Evolutionary conservation across 345 rosid genomes (phyloP), one percentile per base, ranked within the genome.

Genomic region (Citrus cavaleriei): DNA sequence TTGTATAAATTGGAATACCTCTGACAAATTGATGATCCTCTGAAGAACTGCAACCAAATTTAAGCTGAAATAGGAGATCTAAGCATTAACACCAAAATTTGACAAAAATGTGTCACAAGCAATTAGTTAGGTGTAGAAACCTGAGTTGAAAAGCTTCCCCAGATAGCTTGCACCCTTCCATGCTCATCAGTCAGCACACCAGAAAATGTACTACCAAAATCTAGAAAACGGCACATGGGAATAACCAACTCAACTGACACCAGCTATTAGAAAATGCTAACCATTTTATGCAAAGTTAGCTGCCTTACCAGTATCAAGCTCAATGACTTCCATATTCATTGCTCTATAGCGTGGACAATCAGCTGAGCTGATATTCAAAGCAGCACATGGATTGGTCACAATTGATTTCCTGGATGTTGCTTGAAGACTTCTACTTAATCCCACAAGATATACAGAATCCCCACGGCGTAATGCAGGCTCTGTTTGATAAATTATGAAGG

Each of bases 111-210:
- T 38, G 59, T 73, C 57, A 68, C 25, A 70, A 60, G 74, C 80
- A 68, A 25, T 51, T 74, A 24, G 58, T 28, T 76, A 21, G 7
- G 10, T n/a, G 76, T 72, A 42, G 78, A 77, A 81, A 94, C 98
- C 98, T 93, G 97, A 80, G 95, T 92, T 10, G 97, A 95, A 88
- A 95, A 95, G 90, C 98, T 90, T 89, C 89, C 98, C 98, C 98
- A 95, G 34, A 95, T 82, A 76, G 98, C 98, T 83, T 89, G 91
- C 75, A 95, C 94, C 85, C 91, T 87, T 81, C 98, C 98, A 24
- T 46, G 91, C 88, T 92, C 97, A 89, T 93, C 95, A 77, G 98
- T 85, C 67, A 95, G 89, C 74, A 91, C 98, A 69, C 98, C 98
- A 25, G 98, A 93, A 84, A 95, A 93, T 66, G 98, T 78, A 89